Conservation (phyloP, 805 yeast species). For the Myxozyma udenii region DNA sequence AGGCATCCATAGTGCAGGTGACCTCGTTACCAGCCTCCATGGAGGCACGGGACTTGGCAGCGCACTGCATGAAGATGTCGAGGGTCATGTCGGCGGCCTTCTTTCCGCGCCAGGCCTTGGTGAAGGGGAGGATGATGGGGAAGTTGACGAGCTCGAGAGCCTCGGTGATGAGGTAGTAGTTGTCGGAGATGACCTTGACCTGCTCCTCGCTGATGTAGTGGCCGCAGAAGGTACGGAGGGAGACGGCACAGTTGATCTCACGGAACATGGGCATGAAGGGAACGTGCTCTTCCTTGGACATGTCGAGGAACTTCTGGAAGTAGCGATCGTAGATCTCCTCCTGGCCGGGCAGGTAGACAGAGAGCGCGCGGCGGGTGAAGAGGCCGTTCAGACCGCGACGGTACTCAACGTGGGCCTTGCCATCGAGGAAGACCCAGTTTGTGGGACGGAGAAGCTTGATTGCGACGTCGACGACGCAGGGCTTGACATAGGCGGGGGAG, state of each 20-base stretch:
- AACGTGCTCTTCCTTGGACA: slow-evolving; percentile 57
- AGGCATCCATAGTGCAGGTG: slow-evolving; percentile 89
- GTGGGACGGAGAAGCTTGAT: slow-evolving; percentile 88
- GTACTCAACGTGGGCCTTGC: slow-evolving; percentile 91
- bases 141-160: slow-evolving; percentile 96
- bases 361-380: slow-evolving; percentile 79
- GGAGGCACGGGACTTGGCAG: slow-evolving; percentile 78
- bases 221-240: slow-evolving; percentile 93
- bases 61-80: slow-evolving; percentile 86
- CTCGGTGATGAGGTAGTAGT: slow-evolving; percentile 87
- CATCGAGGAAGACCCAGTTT: slow-evolving; percentile 97
- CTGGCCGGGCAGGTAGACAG: slow-evolving; percentile 76
- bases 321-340: slow-evolving; percentile 83
- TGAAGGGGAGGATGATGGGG: slow-evolving; percentile 92
- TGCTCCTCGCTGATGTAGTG: slow-evolving; percentile 90
- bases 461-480: slow-evolving; percentile 98
- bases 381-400: slow-evolving; percentile 86
- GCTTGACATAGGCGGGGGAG: slow-evolving; percentile 85
- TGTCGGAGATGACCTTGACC: slow-evolving; percentile 83
- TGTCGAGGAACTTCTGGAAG: slow-evolving; percentile 59
- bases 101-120: slow-evolving; percentile 98
- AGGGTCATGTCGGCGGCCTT: slow-evolving; percentile 89
- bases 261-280: slow-evolving; percentile 91
- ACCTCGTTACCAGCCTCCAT: slow-evolving; percentile 76
- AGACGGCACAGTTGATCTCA: slow-evolving; percentile 92